These are phyloP conservation scores for Sabuloglossum arenarium DNA, from an alignment of 495 filamentous ascomycete species.

Conservation along the genomic window DNA sequence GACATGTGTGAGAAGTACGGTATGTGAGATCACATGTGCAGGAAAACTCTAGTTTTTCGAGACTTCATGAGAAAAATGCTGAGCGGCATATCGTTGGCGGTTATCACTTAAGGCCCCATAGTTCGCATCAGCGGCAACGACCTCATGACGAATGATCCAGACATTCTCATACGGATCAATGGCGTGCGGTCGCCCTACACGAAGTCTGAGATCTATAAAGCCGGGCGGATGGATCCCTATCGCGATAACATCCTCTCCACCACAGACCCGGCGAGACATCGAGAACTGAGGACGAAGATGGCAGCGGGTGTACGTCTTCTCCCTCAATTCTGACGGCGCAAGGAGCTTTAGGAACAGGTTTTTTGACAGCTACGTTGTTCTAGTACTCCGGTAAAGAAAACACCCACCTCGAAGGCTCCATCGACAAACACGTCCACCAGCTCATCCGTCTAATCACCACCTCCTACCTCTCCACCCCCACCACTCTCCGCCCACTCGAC, in stretches of 20 bases:
- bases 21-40: background rate
- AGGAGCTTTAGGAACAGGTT: background rate
- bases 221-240: constrained; percentile 21
- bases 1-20: background rate
- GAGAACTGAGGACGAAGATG: constrained; percentile 16
- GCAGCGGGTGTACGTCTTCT: constrained; percentile 10
- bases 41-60: no score
- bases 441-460: constrained; percentile 20
- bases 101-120: constrained; percentile 14
- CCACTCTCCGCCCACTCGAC: constrained; percentile 20
- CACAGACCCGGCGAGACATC: constrained; percentile 20
- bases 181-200: constrained; percentile 19
- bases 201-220: constrained; percentile 21
- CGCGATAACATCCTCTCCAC: constrained; percentile 21
- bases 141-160: constrained; percentile 23
- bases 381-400: constrained; percentile 30
- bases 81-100: no score
- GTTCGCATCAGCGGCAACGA: constrained; percentile 23
- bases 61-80: no score
- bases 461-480: constrained; percentile 13
- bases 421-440: constrained; percentile 22
- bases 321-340: background rate
- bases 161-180: constrained; percentile 20
- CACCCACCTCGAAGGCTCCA: constrained; percentile 20
- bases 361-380: background rate